A percentile compares a stretch with the other conserved stretches of the same genome.
Evolutionary conservation across 2,329 filamentous ascomycete genomes (phyloP).

Genomic region (Stachybotrys chartarum): DNA sequence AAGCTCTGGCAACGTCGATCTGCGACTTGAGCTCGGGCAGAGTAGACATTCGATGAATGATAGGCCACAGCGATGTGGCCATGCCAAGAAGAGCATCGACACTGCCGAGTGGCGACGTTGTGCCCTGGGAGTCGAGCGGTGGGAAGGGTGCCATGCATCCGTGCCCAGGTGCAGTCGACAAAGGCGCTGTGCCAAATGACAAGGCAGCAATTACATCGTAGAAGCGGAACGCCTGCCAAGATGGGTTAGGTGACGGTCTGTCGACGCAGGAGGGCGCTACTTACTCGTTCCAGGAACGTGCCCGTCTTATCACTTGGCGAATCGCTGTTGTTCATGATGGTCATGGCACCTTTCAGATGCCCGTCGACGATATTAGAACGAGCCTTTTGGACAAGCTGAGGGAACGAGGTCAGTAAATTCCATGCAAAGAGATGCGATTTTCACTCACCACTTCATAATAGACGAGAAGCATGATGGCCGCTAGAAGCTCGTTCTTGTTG

Average conservation of each 20-base stretch:
- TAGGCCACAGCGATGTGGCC: constrained; percentile 55
- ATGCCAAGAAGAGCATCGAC: constrained; percentile 55
- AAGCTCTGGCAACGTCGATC: constrained; percentile 35
- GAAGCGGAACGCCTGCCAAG: constrained; percentile 52
- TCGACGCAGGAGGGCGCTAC: constrained; percentile 5
- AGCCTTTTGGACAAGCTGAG: constrained; percentile 52
- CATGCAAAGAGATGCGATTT: background rate
- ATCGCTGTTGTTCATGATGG: constrained; percentile 47
- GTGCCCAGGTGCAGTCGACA: constrained; percentile 41
- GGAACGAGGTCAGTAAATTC: constrained; percentile 5
- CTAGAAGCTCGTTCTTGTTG: constrained; percentile 50
- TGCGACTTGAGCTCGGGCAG: constrained; percentile 46
- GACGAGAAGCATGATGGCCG: constrained; percentile 53
- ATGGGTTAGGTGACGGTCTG: constrained; percentile 1
- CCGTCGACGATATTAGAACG: constrained; percentile 53
- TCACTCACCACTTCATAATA: constrained; percentile 57
- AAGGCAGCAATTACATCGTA: constrained; percentile 59
- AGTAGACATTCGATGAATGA: constrained; percentile 53
- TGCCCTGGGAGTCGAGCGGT: constrained; percentile 34
- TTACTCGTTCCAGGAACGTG: constrained; percentile 52
- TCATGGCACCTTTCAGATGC: constrained; percentile 55
- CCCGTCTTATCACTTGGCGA: constrained; percentile 41
- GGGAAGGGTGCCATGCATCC: constrained; percentile 39
- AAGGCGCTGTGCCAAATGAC: constrained; percentile 51
- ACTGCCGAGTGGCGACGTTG: constrained; percentile 40